Evolutionary conservation across 129 eudicot species (phyloP).

Genomic region (Pulicaria dysenterica): DNA sequence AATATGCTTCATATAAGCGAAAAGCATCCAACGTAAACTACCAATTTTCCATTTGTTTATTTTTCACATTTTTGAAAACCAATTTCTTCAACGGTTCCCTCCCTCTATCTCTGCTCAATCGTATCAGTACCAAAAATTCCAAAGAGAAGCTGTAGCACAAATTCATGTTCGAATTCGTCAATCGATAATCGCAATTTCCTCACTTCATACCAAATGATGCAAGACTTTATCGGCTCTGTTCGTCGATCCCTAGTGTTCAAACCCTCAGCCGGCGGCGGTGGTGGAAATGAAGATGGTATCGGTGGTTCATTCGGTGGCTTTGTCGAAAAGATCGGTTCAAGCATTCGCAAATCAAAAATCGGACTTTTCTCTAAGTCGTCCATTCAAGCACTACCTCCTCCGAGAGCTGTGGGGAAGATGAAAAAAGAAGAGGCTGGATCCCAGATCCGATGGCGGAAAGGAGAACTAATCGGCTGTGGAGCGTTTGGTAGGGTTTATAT

Average conservation of each 20-base stretch:
- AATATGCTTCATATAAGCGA: constrained; percentile 3
- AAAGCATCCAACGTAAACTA: constrained; percentile 33
- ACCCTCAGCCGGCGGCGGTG: constrained; percentile 46
- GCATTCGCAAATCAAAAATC: constrained; percentile 79
- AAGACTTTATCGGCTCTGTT: constrained; percentile 88
- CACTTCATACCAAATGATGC: constrained; percentile 46
- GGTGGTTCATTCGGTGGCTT: constrained; percentile 63
- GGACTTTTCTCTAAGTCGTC: constrained; percentile 60
- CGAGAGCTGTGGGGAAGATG: constrained; percentile 28
- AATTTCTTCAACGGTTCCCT: constrained; percentile 42
- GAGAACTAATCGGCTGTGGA: constrained; percentile 92
- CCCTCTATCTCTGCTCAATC: constrained; percentile 41
- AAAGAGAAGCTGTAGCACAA: constrained; percentile 30
- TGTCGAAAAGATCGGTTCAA: constrained; percentile 84
- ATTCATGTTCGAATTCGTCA: constrained; percentile 30
- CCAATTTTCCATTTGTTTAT: constrained; percentile 34
- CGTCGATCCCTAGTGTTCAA: constrained; percentile 92
- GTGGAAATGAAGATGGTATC: constrained; percentile 36
- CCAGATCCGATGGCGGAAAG: constrained; percentile 93
- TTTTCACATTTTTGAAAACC: constrained; percentile 47
- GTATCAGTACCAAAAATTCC: constrained; percentile 11
- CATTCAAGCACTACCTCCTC: constrained; percentile 62
- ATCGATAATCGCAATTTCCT: constrained; percentile 8
- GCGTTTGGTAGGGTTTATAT: constrained; percentile 97
- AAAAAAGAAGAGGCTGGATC: constrained; percentile 51